Conservation (phyloP, 2,329 filamentous ascomycete genomes). For the Pestalotiopsis sp. region DNA sequence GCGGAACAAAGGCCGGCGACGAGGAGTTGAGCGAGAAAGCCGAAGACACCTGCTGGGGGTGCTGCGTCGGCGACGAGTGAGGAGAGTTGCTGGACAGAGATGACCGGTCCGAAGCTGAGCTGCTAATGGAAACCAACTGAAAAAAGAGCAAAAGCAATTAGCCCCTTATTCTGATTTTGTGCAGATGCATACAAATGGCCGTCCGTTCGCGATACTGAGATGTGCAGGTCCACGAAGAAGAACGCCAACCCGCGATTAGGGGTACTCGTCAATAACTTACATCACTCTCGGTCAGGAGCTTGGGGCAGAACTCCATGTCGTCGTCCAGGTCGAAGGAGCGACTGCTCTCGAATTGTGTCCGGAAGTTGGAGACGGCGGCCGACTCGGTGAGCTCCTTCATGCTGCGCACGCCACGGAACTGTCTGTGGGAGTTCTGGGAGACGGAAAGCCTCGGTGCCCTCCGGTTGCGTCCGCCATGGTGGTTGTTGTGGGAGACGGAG, state of each 20-base stretch:
- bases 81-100: slow-evolving; percentile 94
- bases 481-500: slow-evolving; percentile 69
- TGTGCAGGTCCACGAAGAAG: not conserved
- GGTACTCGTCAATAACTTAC: slow-evolving; percentile 56
- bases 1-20: slow-evolving; percentile 67
- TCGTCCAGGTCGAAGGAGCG: slow-evolving; percentile 95
- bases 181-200: too few relatives aligned
- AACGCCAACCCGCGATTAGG: not conserved
- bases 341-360: slow-evolving; percentile 85
- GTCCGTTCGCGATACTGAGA: too few relatives aligned
- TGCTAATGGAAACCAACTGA: slow-evolving; percentile 90
- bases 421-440: slow-evolving; percentile 81
- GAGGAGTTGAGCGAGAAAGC: slow-evolving; percentile 73
- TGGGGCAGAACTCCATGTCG: slow-evolving; percentile 93
- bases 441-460: slow-evolving; percentile 80
- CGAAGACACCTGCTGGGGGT: slow-evolving; percentile 76
- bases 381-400: slow-evolving; percentile 85
- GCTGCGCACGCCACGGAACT: slow-evolving; percentile 81
- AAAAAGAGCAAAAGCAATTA: slow-evolving; percentile 35
- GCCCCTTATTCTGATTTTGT: not conserved
- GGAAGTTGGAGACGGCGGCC: slow-evolving; percentile 76
- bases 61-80: slow-evolving; percentile 86
- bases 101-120: slow-evolving; percentile 85
- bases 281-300: slow-evolving; percentile 89
- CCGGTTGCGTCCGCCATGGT: slow-evolving; percentile 83